Conservation (phyloP, 192 early-diverging fungal species). For the Gonapodya prolifera region DNA sequence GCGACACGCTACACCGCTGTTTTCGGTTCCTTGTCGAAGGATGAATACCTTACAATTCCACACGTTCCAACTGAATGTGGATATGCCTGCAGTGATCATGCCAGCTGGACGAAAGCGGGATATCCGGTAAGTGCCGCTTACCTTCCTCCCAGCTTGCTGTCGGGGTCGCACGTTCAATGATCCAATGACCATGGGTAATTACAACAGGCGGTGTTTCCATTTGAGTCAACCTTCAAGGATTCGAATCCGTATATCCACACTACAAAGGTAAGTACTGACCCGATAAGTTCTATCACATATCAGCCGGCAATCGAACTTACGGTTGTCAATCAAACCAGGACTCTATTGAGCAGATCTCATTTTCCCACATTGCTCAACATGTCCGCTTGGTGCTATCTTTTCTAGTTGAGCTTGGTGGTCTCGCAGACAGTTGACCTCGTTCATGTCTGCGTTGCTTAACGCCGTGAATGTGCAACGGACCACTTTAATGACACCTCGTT, state of each 20-base stretch:
- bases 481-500: too few relatives aligned
- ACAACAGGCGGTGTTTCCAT: conserved; percentile 12
- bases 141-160: background rate
- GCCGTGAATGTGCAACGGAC: too few relatives aligned
- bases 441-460: background rate
- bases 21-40: conserved; percentile 16
- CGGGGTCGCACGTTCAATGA: background rate
- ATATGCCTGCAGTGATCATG: conserved; percentile 83
- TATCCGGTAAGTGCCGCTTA: conserved; percentile 26
- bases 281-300: too few relatives aligned
- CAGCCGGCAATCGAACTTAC: too few relatives aligned
- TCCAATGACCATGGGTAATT: background rate
- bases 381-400: conserved; percentile 71
- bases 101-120: conserved; percentile 79
- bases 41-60: conserved; percentile 52
- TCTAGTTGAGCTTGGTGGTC: conserved; percentile 61
- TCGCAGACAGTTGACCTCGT: background rate
- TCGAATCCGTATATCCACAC: conserved; percentile 76
- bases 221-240: conserved; percentile 57
- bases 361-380: conserved; percentile 82
- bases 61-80: conserved; percentile 70
- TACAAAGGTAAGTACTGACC: too few relatives aligned
- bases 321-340: too few relatives aligned
- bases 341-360: conserved; percentile 58
- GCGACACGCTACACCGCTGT: background rate